Base-by-base conservation (phyloP, 2,329 filamentous ascomycete genomes). In the Xylaria hypoxylon region DNA sequence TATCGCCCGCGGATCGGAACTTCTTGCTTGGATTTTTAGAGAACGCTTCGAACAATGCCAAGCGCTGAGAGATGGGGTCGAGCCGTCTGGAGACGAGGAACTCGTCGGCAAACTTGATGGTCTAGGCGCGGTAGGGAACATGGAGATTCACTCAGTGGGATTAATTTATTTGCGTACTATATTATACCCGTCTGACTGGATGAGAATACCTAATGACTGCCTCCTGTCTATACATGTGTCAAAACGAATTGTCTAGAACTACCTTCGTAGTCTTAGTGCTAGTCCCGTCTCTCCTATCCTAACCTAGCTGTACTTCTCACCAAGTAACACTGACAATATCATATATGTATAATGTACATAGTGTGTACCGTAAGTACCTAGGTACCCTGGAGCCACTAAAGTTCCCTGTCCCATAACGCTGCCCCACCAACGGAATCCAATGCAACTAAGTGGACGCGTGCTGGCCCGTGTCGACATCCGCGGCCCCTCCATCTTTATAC, bases 21-120 rank as follows among this genome's bases (percentile, higher is more conserved):
- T 96, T 96, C 73, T 80, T 96, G 75, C 82, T 96, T 58, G 90
- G 87, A 10, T 96, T 93, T 75, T 80, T 96, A 73, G 87, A 92
- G 69, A 83, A 82, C 28, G 81, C 84, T 2, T 83, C 83, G 11
- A 80, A 80, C 40, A 80, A 70, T 35, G 65, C 77, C n/a, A 75
- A 76, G 24, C 77, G 78, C 44, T 80, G 65, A 76, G 26, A 6
- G 10, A 22, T 50, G 22, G 31, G 24, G 15, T 45, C n/a, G 50
- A 47, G 55, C 10, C 22, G 35, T 45, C 44, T 26, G 26, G 24
- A n/a, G 26, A 35, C 13, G 50, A 33, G 35, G 22, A 40, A 15
- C 24, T 8, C 11, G n/a, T 44, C 17, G 11, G 22, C 33, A 24
- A 44, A 33, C 5, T 11, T 33, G 17, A 56, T 44, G 15, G 35